Evolutionary conservation across 2,329 filamentous ascomycete genomes (phyloP).

Genomic region (Talaromyces piceae): DNA sequence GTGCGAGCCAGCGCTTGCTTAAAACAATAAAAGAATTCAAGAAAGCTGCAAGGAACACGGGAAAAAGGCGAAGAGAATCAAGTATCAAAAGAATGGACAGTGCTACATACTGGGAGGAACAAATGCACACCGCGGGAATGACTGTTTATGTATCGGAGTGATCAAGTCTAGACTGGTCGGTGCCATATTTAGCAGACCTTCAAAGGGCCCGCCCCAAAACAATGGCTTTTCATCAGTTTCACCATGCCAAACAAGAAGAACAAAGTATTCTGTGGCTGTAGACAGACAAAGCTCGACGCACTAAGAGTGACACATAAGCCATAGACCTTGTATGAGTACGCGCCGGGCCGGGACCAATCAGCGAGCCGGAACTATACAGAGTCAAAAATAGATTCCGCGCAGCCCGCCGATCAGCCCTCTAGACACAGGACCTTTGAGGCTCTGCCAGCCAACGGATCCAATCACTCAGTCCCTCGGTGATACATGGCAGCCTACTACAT

Average conservation of each 20-base stretch:
- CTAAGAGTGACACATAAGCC: constrained; percentile 4
- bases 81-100: not conserved
- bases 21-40: not conserved
- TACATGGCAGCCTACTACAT: not conserved
- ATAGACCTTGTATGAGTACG: constrained; percentile 9
- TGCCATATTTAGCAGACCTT: constrained; percentile 1
- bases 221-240: not conserved
- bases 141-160: constrained; percentile 5
- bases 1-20: not conserved
- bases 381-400: constrained; percentile 7
- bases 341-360: constrained; percentile 12
- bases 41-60: not conserved
- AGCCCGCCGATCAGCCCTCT: not conserved
- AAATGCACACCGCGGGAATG: not conserved
- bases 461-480: not conserved
- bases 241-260: not conserved
- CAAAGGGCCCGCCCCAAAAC: too few species aligned
- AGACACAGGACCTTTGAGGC: not conserved
- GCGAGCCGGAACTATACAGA: constrained; percentile 5
- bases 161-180: constrained; percentile 4
- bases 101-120: not conserved
- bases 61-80: not conserved
- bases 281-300: not conserved
- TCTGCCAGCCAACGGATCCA: not conserved
- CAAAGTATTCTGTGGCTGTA: not conserved